Evolutionary conservation across 768 basidiomycete genomes (phyloP), one percentile per base, ranked within the genome.

Genomic region (Leccinum fibrillosum): DNA sequence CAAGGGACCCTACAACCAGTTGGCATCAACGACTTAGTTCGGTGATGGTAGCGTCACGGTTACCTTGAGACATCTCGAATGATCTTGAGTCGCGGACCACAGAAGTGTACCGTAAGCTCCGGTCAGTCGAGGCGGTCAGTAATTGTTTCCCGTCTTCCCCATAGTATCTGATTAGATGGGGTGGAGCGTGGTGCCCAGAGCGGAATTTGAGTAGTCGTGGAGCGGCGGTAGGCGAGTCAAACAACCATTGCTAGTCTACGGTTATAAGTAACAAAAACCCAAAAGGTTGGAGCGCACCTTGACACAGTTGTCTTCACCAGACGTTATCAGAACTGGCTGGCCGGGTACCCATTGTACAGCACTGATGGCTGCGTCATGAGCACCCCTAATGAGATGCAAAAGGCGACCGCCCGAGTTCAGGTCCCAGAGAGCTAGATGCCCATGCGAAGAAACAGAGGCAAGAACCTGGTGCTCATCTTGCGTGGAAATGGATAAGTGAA

Each of bases 91-190:
- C 97, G 15, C 97, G 82, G 10, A 98, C 96, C 54, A 98, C 89
- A 48, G 90, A 93, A 3, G 92, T 95, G 69, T 86, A 93, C 37
- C 97, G 81, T 53, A 99, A 74, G 63, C 90, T 90, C 34, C 94
- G 86, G 72, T 99, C 97, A 57, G 88, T 76, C 2, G 93, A 94
- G 4, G 92, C 89, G 4, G 92, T 94, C 49, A 99, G 73, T 8
- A 99, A 75, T 61, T 93, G 88, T 74, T 99, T 99, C 3, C 97
- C 97, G 66, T 99, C 96, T n/a, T 90, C 86, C 12, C 95, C 96
- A 71, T 97, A 98, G 72, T 93, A 98, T 55, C 95, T 82, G 51
- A 99, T 92, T 19, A 94, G 79, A 68, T 94, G 89, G 0, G 94
- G 94, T 17, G 97, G 94, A 1, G 86, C 81, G 62, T 90, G 90